Evolutionary conservation across 257 asterid genomes (phyloP), one percentile per base, ranked within the genome.

Genomic region (Linaria vulgaris): DNA sequence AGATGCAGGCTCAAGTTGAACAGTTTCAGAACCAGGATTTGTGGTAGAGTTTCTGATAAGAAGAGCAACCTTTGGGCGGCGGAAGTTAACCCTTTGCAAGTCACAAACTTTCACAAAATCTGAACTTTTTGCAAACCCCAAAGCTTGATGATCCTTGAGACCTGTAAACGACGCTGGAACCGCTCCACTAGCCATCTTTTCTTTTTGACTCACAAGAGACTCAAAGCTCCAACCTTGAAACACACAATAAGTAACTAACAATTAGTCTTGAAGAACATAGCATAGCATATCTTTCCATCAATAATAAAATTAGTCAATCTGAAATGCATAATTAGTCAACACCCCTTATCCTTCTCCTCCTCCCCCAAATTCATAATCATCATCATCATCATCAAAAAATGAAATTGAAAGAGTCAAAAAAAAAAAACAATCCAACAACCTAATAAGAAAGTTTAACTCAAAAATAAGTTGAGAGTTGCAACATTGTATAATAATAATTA

Each of bases 1-100:
- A 30, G 97, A 90, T 27, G 96, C 99, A 69, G 92, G 91, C 82
- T 85, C 88, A 59, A 94, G 89, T 66, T 87, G 91, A 67, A 80
- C 95, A 61, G 95, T 91, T 43, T 91, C 96, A n/a, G 82, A 79
- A 56, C 87, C 88, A 31, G 90, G 85, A 61, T 73, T 87, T 17
- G 64, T 17, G 22, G 64, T 17, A 22, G 96, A 87, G 71, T 81
- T 90, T 66, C 78, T 82, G 66, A 94, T 80, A 72, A 78, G 84
- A 72, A 78, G 84, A 41, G 81, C 77, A 69, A 87, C 82, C 82
- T 79, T 84, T 23, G 77, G 74, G 61, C 88, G 78, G 31, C 85
- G 79, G 69, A 79, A 87, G 69, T 81, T 88, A 59, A 86, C 79
- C 86, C 88, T 82, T 56, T 77, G 88, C 79, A 74, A 51, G 59